phyloP scores from a whole-genome alignment of 148 eudicot genomes.

The Euryodendron excelsum region DNA sequence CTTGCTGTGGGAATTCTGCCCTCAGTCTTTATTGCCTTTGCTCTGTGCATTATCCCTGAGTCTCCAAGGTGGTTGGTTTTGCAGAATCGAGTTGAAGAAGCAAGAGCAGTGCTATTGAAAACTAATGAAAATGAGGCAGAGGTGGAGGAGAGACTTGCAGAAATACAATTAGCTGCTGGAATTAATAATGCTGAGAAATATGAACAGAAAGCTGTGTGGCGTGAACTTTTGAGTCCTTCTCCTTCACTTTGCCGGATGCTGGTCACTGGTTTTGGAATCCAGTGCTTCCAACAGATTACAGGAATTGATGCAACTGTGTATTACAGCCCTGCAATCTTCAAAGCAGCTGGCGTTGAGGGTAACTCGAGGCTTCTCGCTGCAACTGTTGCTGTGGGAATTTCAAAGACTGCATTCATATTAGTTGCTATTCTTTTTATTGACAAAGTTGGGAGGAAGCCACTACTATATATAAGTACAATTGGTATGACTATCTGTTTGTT shows the following conservation, averaged over 20 bases:
- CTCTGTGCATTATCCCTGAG: constrained; percentile 74
- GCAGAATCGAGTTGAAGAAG: constrained; percentile 66
- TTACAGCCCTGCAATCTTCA: constrained; percentile 71
- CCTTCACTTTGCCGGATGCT: constrained; percentile 67
- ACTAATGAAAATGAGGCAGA: constrained; percentile 53
- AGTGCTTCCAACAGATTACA: constrained; percentile 74
- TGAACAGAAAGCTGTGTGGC: constrained; percentile 62
- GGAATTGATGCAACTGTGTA: constrained; percentile 82
- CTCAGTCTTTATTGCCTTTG: constrained; percentile 66
- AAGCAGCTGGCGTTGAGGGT: constrained; percentile 52
- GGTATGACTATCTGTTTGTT: constrained; percentile 82
- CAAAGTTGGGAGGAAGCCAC: constrained; percentile 69
- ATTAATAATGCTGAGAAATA: constrained; percentile 16
- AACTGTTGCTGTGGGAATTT: constrained; percentile 71
- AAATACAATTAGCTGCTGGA: constrained; percentile 61
- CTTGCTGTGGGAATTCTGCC: constrained; percentile 79
- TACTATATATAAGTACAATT: constrained; percentile 68
- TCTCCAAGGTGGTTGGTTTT: constrained; percentile 83
- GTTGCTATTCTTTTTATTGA: constrained; percentile 68
- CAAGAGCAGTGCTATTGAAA: constrained; percentile 51
- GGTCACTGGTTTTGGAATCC: constrained; percentile 67
- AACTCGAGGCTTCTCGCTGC: constrained; percentile 64
- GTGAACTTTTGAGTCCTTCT: constrained; percentile 59
- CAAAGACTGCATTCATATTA: constrained; percentile 66
- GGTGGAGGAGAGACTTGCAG: constrained; percentile 74